Evolutionary conservation across 2,329 filamentous ascomycete genomes (phyloP), one percentile per base, ranked within the genome.

Genomic region (Sporothrix humicola): DNA sequence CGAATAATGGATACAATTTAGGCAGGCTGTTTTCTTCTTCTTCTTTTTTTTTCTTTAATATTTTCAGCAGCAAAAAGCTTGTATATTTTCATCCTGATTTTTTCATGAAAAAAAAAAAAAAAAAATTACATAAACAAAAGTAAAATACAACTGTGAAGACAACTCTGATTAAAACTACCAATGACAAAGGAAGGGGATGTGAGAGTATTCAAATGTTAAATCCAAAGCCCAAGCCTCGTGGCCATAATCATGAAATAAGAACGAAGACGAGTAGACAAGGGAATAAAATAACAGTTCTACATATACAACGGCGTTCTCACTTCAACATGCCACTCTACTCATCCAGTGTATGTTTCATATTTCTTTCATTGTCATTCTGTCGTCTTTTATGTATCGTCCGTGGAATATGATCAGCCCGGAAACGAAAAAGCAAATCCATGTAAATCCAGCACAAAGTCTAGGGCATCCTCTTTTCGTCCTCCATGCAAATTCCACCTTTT

Each of bases 341-440:
- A 31, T 7, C 13, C 12, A 17, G 15, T 13, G 1, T 17, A 15
- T 59, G 26, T 66, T 46, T 48, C 61, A 66, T 26, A 13, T 66
- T 59, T 48, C 42, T 26, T 46, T 66, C 61, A 65, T 66, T 66
- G 61, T 66, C 61, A 66, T 48, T 66, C 61, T 66, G 61, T 66
- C 61, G 42, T 66, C 61, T 66, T 48, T 42, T 65, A 12, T 26
- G 46, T 23, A 48, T 46, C 42, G 61, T 66, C 61, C 61, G 42
- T 66, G 42, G 42, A 46, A 48, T 44, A 46, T 44, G 61, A 10
- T 42, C 31, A 37, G 44, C 20, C 31, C 31, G 58, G n/a, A 65
- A 42, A 15, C 10, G 17, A 56, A 12, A 56, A 26, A 10, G 37
- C 61, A 23, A 26, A 9, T n/a, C 42, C 61, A 66, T 66, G 61